phyloP scores from a whole-genome alignment of 1,284 basidiomycete species.

The Moniliophthora roreri region DNA sequence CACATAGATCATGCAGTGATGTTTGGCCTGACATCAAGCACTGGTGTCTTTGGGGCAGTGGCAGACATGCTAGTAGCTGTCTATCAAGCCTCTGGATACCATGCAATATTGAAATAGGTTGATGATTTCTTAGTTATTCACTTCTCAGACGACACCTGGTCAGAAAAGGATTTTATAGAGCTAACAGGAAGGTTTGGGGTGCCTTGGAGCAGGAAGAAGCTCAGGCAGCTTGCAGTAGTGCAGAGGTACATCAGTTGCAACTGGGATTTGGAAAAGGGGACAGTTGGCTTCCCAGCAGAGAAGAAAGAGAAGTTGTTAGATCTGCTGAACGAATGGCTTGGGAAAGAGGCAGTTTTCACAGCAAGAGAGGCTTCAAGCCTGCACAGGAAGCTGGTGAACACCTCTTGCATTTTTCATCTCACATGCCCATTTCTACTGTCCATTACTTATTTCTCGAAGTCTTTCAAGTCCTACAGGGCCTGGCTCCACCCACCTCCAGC shows the following conservation, averaged over 20 bases:
- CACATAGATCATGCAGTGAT: slow-evolving; percentile 5
- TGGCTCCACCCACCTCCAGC: slow-evolving; percentile 9
- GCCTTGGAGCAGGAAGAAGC: slow-evolving; percentile 34
- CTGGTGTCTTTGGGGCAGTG: too few species aligned
- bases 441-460: slow-evolving; percentile 20
- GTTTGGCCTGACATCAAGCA: too few species aligned
- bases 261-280: slow-evolving; percentile 28
- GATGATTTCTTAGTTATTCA: slow-evolving; percentile 38
- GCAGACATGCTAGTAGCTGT: slow-evolving; percentile 30
- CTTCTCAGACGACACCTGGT: slow-evolving; percentile 23
- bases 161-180: slow-evolving; percentile 29
- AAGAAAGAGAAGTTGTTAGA: slow-evolving; percentile 19
- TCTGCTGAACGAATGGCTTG: slow-evolving; percentile 22
- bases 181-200: slow-evolving; percentile 27
- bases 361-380: slow-evolving; percentile 27
- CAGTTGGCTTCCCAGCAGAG: slow-evolving; percentile 29
- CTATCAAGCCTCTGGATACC: slow-evolving; percentile 24
- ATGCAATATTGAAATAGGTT: slow-evolving; percentile 36
- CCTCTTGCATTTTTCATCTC: slow-evolving; percentile 26
- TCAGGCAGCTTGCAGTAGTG: slow-evolving; percentile 17
- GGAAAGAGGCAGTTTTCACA: slow-evolving; percentile 11
- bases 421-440: slow-evolving; percentile 31
- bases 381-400: slow-evolving; percentile 37
- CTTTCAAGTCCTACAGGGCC: slow-evolving; percentile 17
- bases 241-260: slow-evolving; percentile 37